Evolutionary conservation across 1,284 basidiomycete genomes (phyloP).

Genomic region (Irpex sp.): DNA sequence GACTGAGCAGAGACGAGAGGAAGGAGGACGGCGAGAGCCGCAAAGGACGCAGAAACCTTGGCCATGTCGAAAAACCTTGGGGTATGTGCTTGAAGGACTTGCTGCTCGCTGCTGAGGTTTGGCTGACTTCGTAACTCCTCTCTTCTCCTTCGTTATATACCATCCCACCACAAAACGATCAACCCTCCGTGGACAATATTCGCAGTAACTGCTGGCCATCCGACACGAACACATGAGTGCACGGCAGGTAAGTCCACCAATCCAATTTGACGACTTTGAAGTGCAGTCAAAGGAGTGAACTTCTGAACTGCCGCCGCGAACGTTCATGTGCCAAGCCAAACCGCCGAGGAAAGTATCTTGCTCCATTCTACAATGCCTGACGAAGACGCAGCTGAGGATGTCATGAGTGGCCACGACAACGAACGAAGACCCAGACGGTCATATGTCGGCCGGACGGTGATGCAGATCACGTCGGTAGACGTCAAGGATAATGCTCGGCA

Average conservation of each 20-base stretch:
- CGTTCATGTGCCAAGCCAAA: neutral
- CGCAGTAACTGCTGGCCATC: neutral
- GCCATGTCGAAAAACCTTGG: slow-evolving; percentile 14
- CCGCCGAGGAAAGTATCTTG: neutral
- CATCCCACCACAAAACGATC: neutral
- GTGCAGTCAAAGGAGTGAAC: neutral
- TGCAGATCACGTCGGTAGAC: neutral
- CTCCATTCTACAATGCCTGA: neutral
- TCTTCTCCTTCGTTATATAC: neutral
- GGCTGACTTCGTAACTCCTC: neutral
- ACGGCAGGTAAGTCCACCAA: neutral
- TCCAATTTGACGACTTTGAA: neutral
- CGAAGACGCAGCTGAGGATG: neutral
- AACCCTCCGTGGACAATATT: neutral
- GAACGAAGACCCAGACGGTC: neutral
- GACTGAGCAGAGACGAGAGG: slow-evolving; percentile 29
- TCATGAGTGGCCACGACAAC: neutral
- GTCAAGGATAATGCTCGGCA: slow-evolving; percentile 1
- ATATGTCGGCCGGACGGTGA: slow-evolving; percentile 1
- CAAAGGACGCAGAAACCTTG: slow-evolving; percentile 27
- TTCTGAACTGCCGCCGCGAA: neutral
- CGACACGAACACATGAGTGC: neutral
- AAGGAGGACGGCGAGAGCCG: slow-evolving; percentile 24
- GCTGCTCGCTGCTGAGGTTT: neutral
- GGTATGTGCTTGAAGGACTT: neutral